Percentiles rank a stretch among this genome's conserved stretches.
These are phyloP conservation scores for Rhodotorula sp. DNA, from an alignment of 1,284 basidiomycete species.

Conservation along the genomic window DNA sequence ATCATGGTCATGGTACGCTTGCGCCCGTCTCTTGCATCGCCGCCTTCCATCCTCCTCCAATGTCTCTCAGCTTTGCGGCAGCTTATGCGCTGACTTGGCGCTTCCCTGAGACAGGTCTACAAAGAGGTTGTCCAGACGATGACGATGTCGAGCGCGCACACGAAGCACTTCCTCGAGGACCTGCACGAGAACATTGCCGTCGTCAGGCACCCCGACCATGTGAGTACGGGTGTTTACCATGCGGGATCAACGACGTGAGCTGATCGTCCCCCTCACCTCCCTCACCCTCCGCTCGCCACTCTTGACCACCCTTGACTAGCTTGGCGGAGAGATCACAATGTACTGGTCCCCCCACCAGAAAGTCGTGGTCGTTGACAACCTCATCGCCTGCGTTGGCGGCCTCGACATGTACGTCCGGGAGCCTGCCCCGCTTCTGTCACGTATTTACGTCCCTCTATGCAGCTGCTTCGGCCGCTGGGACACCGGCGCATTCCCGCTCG, in stretches of 20 bases:
- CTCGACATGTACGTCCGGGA: constrained; percentile 26
- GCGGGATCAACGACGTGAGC: too few species aligned
- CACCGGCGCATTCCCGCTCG: constrained; percentile 68
- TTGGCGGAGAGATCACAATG: constrained; percentile 73
- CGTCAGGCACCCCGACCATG: constrained; percentile 57
- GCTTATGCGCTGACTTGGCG: too few species aligned
- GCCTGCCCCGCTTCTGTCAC: background rate
- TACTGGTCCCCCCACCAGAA: constrained; percentile 81
- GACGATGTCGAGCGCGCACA: constrained; percentile 60
- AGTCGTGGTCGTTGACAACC: constrained; percentile 65
- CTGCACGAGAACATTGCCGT: constrained; percentile 82
- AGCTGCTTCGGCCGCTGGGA: constrained; percentile 92
- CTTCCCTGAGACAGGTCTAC: background rate
- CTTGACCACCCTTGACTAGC: constrained; percentile 57
- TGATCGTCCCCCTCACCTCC: too few species aligned
- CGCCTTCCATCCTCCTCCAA: background rate
- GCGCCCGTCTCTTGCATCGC: constrained; percentile 55
- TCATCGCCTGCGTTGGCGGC: constrained; percentile 42
- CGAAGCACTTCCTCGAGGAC: constrained; percentile 55
- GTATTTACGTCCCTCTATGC: background rate
- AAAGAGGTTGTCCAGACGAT: constrained; percentile 65
- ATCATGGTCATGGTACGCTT: constrained; percentile 73
- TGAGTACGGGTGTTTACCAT: background rate
- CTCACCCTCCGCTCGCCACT: background rate
- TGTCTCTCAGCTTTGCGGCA: background rate